Evolutionary conservation across 2,329 filamentous ascomycete species (phyloP).

Genomic region (Dothideomycetidae sp.): DNA sequence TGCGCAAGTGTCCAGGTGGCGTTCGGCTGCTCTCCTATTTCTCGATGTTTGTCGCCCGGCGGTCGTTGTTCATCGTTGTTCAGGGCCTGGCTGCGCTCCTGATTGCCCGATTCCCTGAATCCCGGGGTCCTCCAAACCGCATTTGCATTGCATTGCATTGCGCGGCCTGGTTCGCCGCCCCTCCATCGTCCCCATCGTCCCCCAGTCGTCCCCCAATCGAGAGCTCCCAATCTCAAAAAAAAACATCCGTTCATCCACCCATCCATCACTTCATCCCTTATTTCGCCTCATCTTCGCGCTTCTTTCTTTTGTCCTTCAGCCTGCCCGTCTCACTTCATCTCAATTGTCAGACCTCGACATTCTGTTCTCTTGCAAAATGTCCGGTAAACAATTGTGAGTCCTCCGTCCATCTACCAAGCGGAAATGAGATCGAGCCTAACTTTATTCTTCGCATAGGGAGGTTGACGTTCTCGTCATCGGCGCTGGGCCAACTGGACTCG

Average conservation of each 20-base stretch:
- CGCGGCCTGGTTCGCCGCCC: no score
- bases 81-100: no score
- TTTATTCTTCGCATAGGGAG: slow-evolving; percentile 41
- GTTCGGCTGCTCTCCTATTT: no score
- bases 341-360: slow-evolving; percentile 6
- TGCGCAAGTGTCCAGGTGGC: no score
- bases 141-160: no score
- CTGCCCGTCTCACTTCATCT: slow-evolving; percentile 9
- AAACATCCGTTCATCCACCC: neutral
- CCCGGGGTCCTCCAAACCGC: no score
- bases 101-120: no score
- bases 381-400: slow-evolving; percentile 13
- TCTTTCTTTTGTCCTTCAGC: slow-evolving; percentile 5
- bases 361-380: slow-evolving; percentile 8
- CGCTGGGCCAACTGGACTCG: slow-evolving; percentile 90
- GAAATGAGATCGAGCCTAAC: neutral
- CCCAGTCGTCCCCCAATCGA: no score
- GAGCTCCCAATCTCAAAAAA: no score
- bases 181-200: no score
- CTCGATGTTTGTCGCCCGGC: no score
- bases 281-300: slow-evolving; percentile 5
- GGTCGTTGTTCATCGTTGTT: no score
- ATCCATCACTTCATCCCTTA: neutral
- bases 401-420: neutral
- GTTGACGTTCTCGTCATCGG: slow-evolving; percentile 97